Evolutionary conservation across 306 rosid species (phyloP), one percentile per base, ranked within the genome.

Genomic region (Rosa chinensis): DNA sequence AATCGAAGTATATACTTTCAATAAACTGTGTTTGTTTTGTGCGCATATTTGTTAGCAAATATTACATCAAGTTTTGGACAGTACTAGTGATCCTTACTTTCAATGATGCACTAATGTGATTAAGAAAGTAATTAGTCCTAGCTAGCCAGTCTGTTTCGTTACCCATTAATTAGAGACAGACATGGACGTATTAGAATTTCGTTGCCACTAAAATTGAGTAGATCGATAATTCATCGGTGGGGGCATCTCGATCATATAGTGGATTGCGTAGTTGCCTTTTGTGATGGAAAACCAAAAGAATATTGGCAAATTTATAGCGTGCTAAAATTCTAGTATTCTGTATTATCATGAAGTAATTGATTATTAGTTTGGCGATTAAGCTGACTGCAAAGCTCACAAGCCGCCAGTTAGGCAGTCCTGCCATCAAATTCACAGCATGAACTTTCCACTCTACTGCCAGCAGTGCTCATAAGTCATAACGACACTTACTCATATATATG

Each of bases 391-490:
- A 32, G n/a, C 43, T 48, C 66, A 58, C 39, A n/a, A 49, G 83
- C 84, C 79, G 71, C 79, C 81, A 66, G 66, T 76, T 79, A 44
- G 86, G 82, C 74, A 37, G 56, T 63, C 52, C 43, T 71, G 47
- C 28, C 50, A 64, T 71, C 44, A 48, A 10, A 42, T 20, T 12
- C 16, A 18, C 11, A 1, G 21, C n/a, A 45, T 11, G 72, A 53
- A 50, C 48, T 32, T 32, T 17, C 66, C 32, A 53, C 58, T 68
- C 45, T 35, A 8, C 28, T 25, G 1, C 28, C 10, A 23, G 64
- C 72, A 39, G 17, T 52, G 43, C 75, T 25, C 28, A 25, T 25
- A 25, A 25, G 28, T 49, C 11, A 56, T 50, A 28, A 70, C 28
- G 21, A 11, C 17, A 11, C 53, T 48, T 48, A 0, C 10, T 47